Evolutionary conservation across 768 basidiomycete species (phyloP), one percentile per base, ranked within the genome.

Genomic region (Hydnomerulius pinastri): DNA sequence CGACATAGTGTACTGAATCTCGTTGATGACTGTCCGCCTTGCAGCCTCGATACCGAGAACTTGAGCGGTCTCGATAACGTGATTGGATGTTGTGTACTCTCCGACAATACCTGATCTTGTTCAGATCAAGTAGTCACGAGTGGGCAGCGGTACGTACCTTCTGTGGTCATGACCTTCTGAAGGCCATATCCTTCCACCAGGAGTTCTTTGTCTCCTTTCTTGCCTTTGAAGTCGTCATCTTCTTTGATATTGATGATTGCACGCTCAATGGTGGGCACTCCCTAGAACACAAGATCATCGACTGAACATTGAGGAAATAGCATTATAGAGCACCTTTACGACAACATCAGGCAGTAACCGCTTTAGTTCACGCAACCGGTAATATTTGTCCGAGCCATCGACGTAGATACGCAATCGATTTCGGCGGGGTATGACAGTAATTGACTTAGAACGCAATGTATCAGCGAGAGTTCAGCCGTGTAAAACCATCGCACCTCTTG

Each of bases 31-130:
- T 3, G 94, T 96, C 53, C 78, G 75, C 51, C 97, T 81, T 4
- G 97, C 95, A 5, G 97, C 97, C 64, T 99, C 97, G 52, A 99
- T 98, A 29, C 97, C 97, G n/a, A 99, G 80, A 7, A 98, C 95
- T 64, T 90, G 82, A 10, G 89, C 85, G 12, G 92, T 90, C 67
- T 99, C 97, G 60, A 98, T 97, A 65, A 99, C 89, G 70, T 98
- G 95, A 63, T 99, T 99, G 12, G 94, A 94, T 9, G 90, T 86
- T 11, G 97, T 98, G 51, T 90, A 78, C 61, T 91, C 84, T 33
- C 97, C 97, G 49, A 97, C 75, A 52, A 99, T 92, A 64, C 96
- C 94, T 95, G 38, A 4, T 33, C 13, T 11, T 30, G 38, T 12
- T 44, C n/a, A 32, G 23, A n/a, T 36, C 43, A 23, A 46, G 43